Base-by-base conservation (phyloP, 306 rosid genomes). In the Glycine soja region DNA sequence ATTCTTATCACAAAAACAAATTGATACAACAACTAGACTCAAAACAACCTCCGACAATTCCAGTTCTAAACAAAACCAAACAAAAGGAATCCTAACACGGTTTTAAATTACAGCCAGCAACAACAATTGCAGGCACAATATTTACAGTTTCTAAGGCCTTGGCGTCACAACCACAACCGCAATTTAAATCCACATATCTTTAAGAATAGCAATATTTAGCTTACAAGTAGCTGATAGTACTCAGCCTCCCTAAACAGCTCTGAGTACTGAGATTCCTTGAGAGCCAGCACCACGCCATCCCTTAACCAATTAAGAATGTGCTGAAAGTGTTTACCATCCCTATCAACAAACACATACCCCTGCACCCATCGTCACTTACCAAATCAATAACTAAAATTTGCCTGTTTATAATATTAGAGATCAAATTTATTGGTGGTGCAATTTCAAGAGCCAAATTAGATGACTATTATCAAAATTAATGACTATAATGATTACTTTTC, bases 221-320 rank as follows among this genome's bases (percentile, higher is more conserved):
- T 81, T 78, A 92, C 98, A 46, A 90, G 94, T 30, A 95, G 74
- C 84, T 95, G 95, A 88, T 92, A 95, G 85, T 91, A 95, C 80
- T 95, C 98, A 62, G 97, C 98, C 83, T 95, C 98, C 67, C 92
- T 88, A 70, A 87, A 70, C 83, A 95, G 87, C 83, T 95, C 97
- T 7, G 85, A 19, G 83, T 77, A 87, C 46, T 90, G 84, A 46
- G 79, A 75, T 56, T 95, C 97, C 51, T 88, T 87, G 8, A 95
- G 87, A 13, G 82, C 80, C 43, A 97, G 98, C 78, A 92, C 90
- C 52, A 86, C 82, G 0, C 97, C 94, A 38, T 95, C 97, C 74
- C 98, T 90, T 62, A 95, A 88, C 97, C 97, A 95, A 86, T 95
- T 95, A 71, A 95, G 98, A 80, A 95, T 90, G 82, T 95, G 97